Conservation (phyloP, 441 rosid species). For the Aquilaria agallochum region DNA sequence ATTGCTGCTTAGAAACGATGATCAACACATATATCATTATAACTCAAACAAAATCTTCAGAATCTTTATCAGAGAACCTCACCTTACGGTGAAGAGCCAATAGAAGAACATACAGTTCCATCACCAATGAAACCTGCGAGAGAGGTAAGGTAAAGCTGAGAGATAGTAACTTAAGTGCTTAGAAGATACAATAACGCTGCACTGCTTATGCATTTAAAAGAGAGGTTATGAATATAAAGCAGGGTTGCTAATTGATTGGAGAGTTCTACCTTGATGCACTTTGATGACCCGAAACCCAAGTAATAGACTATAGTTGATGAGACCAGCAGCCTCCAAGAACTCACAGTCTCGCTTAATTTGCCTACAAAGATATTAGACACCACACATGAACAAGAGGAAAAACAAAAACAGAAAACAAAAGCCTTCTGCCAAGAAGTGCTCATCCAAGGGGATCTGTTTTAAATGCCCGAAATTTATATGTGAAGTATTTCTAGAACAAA, state of each 20-base stretch:
- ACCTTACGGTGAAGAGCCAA: background rate
- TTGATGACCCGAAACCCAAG: conserved; percentile 39
- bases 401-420: too few species aligned
- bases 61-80: background rate
- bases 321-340: conserved; percentile 43
- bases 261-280: conserved; percentile 32
- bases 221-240: background rate
- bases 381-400: background rate
- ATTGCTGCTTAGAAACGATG: too few species aligned
- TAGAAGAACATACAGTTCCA: background rate
- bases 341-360: conserved; percentile 56
- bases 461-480: too few species aligned
- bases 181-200: conserved; percentile 7
- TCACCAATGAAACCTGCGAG: conserved; percentile 19
- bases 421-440: too few species aligned
- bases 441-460: too few species aligned
- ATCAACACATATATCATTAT: too few species aligned
- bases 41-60: too few species aligned
- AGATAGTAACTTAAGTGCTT: too few species aligned
- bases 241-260: background rate
- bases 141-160: background rate
- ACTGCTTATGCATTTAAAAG: background rate
- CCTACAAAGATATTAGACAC: conserved; percentile 23
- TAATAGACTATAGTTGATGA: conserved; percentile 55
- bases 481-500: too few species aligned